Evolutionary conservation across 331 rosid species (phyloP).

Genomic region (Cydonia oblonga): DNA sequence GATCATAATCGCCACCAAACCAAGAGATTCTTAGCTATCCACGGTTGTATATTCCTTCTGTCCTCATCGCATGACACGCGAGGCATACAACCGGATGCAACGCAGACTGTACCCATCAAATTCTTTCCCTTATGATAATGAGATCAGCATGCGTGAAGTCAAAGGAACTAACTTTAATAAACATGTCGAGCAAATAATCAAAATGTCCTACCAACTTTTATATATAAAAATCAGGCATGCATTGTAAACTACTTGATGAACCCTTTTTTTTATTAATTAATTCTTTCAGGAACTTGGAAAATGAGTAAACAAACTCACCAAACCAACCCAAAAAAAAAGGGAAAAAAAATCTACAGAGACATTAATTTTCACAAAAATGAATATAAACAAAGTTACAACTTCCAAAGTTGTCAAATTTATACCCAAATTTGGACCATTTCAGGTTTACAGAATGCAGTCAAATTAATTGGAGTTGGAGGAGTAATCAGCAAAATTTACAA

Average conservation of each 20-base stretch:
- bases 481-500: neutral
- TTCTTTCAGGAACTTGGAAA: neutral
- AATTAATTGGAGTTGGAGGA: neutral
- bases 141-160: conserved; percentile 13
- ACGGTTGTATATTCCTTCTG: too few species aligned
- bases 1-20: neutral
- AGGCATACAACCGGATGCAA: too few species aligned
- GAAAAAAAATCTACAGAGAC: neutral
- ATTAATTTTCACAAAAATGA: neutral
- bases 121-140: neutral
- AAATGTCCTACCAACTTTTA: neutral
- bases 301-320: neutral
- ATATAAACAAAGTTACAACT: neutral
- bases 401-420: neutral
- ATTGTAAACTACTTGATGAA: neutral
- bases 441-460: neutral
- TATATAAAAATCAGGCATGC: conserved; percentile 4
- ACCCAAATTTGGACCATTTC: neutral
- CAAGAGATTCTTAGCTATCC: too few species aligned
- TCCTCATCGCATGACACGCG: too few species aligned
- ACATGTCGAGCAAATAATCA: conserved; percentile 1
- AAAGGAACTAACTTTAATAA: conserved; percentile 14
- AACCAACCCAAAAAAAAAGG: neutral
- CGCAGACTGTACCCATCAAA: too few species aligned
- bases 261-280: neutral